Evolutionary conservation across 2,329 filamentous ascomycete genomes (phyloP).

Genomic region (Trichoderma sp.): DNA sequence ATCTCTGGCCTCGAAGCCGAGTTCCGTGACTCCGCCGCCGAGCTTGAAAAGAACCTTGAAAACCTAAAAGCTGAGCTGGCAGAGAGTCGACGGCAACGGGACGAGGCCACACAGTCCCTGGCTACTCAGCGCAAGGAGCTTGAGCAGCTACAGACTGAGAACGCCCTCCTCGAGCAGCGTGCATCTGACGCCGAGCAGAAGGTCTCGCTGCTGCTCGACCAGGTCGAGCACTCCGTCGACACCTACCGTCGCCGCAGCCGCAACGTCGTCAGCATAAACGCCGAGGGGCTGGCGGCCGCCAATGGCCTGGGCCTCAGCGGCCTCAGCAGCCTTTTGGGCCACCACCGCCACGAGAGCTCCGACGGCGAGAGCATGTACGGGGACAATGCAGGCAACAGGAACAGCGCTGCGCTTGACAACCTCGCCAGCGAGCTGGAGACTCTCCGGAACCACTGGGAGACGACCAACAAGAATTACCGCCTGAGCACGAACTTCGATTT

Average conservation of each 20-base stretch:
- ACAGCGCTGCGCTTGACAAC: constrained; percentile 77
- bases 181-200: constrained; percentile 90
- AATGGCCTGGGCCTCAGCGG: constrained; percentile 44
- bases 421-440: constrained; percentile 91
- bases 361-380: constrained; percentile 66
- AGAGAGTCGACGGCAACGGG: constrained; percentile 67
- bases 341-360: constrained; percentile 58
- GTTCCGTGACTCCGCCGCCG: constrained; percentile 64
- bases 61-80: constrained; percentile 71
- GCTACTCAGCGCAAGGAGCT: constrained; percentile 66
- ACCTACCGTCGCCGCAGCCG: constrained; percentile 84
- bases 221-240: constrained; percentile 91
- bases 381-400: constrained; percentile 54
- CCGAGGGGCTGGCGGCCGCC: constrained; percentile 43
- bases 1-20: constrained; percentile 70
- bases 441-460: constrained; percentile 89
- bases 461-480: constrained; percentile 91
- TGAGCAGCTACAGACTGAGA: constrained; percentile 81
- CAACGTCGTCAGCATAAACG: constrained; percentile 56
- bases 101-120: constrained; percentile 62
- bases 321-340: constrained; percentile 38
- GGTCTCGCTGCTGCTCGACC: constrained; percentile 88
- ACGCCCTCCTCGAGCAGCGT: constrained; percentile 76
- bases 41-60: constrained; percentile 72
- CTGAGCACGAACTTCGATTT: constrained; percentile 89